phyloP scores from a whole-genome alignment of 495 filamentous ascomycete species.

The Aspergillus ellipticus region DNA sequence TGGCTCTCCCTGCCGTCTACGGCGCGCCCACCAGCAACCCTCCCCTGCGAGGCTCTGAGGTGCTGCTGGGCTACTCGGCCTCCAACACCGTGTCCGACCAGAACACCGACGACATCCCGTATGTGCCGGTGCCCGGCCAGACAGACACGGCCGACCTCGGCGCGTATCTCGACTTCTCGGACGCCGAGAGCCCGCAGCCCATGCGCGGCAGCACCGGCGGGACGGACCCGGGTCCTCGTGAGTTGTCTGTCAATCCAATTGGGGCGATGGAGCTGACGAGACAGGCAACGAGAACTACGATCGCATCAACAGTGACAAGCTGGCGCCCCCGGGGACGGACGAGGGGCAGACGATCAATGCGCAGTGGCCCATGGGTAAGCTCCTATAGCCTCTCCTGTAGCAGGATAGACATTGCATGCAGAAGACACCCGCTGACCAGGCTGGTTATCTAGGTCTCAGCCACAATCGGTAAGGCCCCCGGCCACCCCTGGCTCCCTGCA shows the following conservation, averaged over 20 bases:
- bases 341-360: constrained; percentile 59
- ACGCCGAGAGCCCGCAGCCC: constrained; percentile 62
- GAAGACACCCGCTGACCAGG: too few relatives aligned
- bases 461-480: constrained; percentile 44
- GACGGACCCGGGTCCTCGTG: constrained; percentile 61
- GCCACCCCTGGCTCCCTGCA: neutral
- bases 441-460: constrained; percentile 48
- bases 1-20: constrained; percentile 5
- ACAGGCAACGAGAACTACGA: constrained; percentile 58
- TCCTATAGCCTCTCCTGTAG: neutral
- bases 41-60: constrained; percentile 29
- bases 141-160: constrained; percentile 54
- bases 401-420: too few relatives aligned
- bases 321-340: constrained; percentile 66
- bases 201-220: constrained; percentile 56
- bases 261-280: too few relatives aligned
- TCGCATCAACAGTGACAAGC: constrained; percentile 60
- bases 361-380: constrained; percentile 64
- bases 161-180: constrained; percentile 58
- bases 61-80: constrained; percentile 36
- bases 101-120: constrained; percentile 34
- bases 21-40: constrained; percentile 26
- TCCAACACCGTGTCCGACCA: constrained; percentile 27
- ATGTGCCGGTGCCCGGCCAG: constrained; percentile 51
- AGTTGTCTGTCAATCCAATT: constrained; percentile 14